Conservation (phyloP, 345 rosid genomes). For the Raphanus raphanistrum region DNA sequence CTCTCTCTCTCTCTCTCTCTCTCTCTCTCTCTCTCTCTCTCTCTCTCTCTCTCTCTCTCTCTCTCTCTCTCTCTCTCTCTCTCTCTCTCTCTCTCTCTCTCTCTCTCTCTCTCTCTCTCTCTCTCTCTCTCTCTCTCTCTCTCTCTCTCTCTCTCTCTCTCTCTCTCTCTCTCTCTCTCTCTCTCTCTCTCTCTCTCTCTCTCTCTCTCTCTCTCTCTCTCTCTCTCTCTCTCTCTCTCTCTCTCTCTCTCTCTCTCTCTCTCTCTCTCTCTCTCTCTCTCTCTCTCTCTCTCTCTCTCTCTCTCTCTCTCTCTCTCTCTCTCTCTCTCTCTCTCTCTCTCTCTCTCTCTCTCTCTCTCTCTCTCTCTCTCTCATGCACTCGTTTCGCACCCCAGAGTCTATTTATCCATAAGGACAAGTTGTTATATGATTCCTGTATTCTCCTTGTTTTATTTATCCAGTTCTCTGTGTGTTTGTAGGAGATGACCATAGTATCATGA, state of each 20-base stretch:
- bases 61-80: not conserved
- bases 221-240: no score
- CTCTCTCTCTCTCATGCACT: not conserved
- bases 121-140: not conserved
- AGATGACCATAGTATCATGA: conserved; percentile 98
- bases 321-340: no score
- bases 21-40: no score
- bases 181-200: not conserved
- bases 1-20: no score
- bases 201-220: no score
- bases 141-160: no score
- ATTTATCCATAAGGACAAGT: not conserved
- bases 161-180: no score
- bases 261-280: not conserved
- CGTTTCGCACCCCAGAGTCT: not conserved
- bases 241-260: no score
- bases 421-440: not conserved
- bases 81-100: no score
- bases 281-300: conserved; percentile 24
- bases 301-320: conserved; percentile 5
- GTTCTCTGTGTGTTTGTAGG: conserved; percentile 47
- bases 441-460: not conserved
- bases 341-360: no score
- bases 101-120: no score
- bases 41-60: no score